Evolutionary conservation across 2,329 filamentous ascomycete species (phyloP), one percentile per base, ranked within the genome.

Genomic region (Trichoderma harzianum): DNA sequence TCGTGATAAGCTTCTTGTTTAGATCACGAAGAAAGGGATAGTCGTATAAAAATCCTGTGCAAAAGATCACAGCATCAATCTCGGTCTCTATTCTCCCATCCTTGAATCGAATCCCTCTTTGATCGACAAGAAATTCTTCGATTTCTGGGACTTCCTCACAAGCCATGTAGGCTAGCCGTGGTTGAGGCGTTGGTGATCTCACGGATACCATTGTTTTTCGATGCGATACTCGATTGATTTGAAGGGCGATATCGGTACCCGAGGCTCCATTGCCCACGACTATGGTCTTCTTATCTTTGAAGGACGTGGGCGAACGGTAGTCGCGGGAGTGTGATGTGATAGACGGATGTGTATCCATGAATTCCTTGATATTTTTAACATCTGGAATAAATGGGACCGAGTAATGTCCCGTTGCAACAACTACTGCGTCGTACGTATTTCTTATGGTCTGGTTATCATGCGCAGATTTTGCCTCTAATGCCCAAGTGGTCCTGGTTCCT

Each of bases 1-100:
- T 87, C 0, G 88, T 90, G 70, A 95, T 86, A 2, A 94, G 78
- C 0, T 88, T 84, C 7, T 79, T 80, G 14, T 82, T 77, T 3
- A 88, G 74, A 5, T 82, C 78, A 12, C 79, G 78, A 3, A 91
- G 78, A 77, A 97, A 98, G 0, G 94, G 94, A 72, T 92, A 92
- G 6, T 91, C 90, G 81, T 93, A 97, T 71, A 97, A 88, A 77
- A 97, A 98, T 0, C 95, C 95, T 0, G 95, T 98, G 79, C 93
- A 94, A 80, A 95, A 98, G 32, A 98, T 79, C 5, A 98, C 83
- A 1, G 89, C 87, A 77, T 97, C 95, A 70, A 98, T 81, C 39
- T 90, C 83, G 4, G 82, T 82, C 77, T 94, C 92, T 7, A 91
- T 78, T 0, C 84, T 84, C 1, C 91, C 91, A 76, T 93, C 86